Evolutionary conservation across 495 filamentous ascomycete genomes (phyloP), one percentile per base, ranked within the genome.

Genomic region (Acidiella bohemica): DNA sequence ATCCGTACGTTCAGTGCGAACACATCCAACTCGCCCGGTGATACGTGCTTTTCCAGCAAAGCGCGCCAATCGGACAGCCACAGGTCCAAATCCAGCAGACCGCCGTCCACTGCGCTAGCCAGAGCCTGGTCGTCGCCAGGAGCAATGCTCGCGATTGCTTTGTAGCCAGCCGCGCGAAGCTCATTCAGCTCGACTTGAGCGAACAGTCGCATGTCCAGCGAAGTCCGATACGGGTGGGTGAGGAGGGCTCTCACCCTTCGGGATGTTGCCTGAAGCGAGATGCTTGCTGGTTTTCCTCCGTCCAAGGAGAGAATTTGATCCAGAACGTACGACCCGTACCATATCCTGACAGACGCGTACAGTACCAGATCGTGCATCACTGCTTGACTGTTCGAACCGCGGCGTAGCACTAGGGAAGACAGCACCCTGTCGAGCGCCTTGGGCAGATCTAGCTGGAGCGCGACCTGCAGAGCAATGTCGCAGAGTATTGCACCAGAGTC

Each of bases 171-270:
- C 0, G 46, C 31, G 10, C 53, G 65, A 62, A 52, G 32, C 17
- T 32, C 41, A 25, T 57, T 53, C 17, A 71, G 63, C 59, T 71
- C 68, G 14, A 71, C 64, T 39, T 71, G 68, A 32, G 68, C 64
- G 22, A 68, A 60, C 4, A 71, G 33, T 19, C 68, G 60, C n/a
- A 71, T 49, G 52, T 71, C 68, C 21, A 70, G 46, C 2, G 61
- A 40, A 1, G 64, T 68, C 0, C 61, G 59, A 1, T 58, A 56
- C 0, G 61, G 57, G 47, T 70, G 65, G 13, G 54, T 51, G 7
- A 68, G 55, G 27, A 71, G 41, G 32, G 63, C 58, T 21, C 68
- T 53, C 38, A 65, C 65, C 32, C 64, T 51, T 28, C 63, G 61
- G 22, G 63, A 39, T 28, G 61, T 62, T 5, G 61, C 60, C 9